These are phyloP conservation scores for Bisporella sp. DNA, from an alignment of 2,329 filamentous ascomycete genomes.

Conservation along the genomic window DNA sequence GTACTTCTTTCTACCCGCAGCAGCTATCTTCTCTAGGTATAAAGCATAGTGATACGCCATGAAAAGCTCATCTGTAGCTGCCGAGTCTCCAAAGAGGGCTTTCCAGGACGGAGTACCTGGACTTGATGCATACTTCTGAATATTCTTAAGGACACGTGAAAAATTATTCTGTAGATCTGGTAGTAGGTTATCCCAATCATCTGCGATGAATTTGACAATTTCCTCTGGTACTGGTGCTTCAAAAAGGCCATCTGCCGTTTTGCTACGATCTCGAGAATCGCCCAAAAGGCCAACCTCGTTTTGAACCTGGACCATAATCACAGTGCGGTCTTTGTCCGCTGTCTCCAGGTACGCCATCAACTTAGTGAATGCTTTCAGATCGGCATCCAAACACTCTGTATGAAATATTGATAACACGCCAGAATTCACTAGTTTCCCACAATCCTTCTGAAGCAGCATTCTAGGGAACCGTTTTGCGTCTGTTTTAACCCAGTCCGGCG, in stretches of 20 bases:
- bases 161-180: constrained; percentile 12
- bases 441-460: constrained; percentile 20
- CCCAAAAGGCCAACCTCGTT: constrained; percentile 46
- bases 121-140: not conserved
- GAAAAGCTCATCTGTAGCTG: constrained; percentile 37
- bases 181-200: constrained; percentile 23
- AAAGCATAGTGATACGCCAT: constrained; percentile 39
- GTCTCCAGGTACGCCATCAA: constrained; percentile 34
- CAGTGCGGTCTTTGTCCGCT: constrained; percentile 41
- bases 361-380: constrained; percentile 32
- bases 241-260: constrained; percentile 35
- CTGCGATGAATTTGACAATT: constrained; percentile 25
- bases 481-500: constrained; percentile 32
- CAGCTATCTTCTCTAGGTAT: constrained; percentile 35
- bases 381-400: constrained; percentile 28
- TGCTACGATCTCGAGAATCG: constrained; percentile 41
- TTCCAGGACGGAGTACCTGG: constrained; percentile 26
- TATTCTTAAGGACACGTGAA: not conserved
- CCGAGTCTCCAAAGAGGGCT: constrained; percentile 32
- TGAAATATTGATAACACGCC: constrained; percentile 29
- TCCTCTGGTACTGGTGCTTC: constrained; percentile 29
- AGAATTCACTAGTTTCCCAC: constrained; percentile 25
- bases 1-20: constrained; percentile 34
- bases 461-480: constrained; percentile 26
- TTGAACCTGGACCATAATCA: constrained; percentile 51